Conservation (phyloP, 2,329 filamentous ascomycete genomes). For the Knoxdaviesia proteae region DNA sequence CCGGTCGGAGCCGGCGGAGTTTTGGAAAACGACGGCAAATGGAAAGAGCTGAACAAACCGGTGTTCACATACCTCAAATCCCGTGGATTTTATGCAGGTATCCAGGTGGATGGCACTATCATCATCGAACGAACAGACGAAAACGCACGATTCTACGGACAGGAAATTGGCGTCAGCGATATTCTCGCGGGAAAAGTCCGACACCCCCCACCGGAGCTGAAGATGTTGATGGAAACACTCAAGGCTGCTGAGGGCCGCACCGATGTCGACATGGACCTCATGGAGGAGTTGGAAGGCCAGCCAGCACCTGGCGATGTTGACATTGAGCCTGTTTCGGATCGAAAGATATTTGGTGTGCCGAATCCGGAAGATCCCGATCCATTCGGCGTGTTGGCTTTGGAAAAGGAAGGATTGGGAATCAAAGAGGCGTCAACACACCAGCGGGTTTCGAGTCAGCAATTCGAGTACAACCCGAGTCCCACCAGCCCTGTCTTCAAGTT, state of each 20-base stretch:
- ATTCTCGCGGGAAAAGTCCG: conserved; percentile 27
- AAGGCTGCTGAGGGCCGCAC: conserved; percentile 14
- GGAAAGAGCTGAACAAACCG: conserved; percentile 26
- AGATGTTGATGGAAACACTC: conserved; percentile 14
- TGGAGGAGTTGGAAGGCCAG: conserved; percentile 14
- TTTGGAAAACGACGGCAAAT: conserved; percentile 11
- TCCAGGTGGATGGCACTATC: conserved; percentile 73
- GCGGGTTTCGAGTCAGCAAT: conserved; percentile 14
- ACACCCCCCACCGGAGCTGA: conserved; percentile 5
- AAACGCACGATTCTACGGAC: conserved; percentile 69
- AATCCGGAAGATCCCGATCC: conserved; percentile 17
- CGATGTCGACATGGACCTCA: conserved; percentile 12
- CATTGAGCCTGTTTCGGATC: conserved; percentile 10
- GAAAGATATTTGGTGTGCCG: conserved; percentile 15
- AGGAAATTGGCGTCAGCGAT: conserved; percentile 23
- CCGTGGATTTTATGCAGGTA: conserved; percentile 68
- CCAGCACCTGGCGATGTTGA: conserved; percentile 15
- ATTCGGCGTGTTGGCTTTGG: conserved; percentile 15
- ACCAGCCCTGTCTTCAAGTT: conserved; percentile 11
- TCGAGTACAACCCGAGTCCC: conserved; percentile 16
- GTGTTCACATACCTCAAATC: conserved; percentile 65
- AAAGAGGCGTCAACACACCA: conserved; percentile 15
- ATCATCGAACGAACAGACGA: conserved; percentile 73
- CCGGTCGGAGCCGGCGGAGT: conserved; percentile 40
- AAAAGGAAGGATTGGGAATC: conserved; percentile 15